Evolutionary conservation across 306 rosid genomes (phyloP).

Genomic region (Sindora glabra): DNA sequence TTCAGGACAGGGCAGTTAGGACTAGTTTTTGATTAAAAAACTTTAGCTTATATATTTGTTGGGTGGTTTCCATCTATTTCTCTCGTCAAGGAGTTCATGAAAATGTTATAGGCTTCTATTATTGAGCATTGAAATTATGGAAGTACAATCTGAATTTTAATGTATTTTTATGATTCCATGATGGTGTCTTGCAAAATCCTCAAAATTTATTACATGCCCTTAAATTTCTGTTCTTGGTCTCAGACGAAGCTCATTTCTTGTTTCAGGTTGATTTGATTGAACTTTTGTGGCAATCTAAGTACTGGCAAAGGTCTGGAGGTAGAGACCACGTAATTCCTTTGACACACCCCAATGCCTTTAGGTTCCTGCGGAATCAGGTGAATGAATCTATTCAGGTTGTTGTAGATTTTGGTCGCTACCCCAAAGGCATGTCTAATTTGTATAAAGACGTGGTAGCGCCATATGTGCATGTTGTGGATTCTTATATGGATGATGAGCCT

Average conservation of each 20-base stretch:
- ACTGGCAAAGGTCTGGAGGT: slow-evolving; percentile 80
- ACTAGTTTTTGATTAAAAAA: no score
- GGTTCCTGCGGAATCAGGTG: slow-evolving; percentile 71
- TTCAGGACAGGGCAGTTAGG: no score
- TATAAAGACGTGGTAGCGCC: slow-evolving; percentile 87
- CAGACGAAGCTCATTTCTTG: slow-evolving; percentile 16
- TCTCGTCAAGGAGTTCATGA: neutral
- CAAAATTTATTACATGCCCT: neutral
- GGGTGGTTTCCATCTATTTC: neutral
- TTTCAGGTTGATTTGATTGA: slow-evolving; percentile 73
- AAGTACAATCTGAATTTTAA: no score
- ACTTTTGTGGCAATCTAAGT: slow-evolving; percentile 50
- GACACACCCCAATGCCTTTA: slow-evolving; percentile 98
- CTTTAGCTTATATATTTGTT: neutral
- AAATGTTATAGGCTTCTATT: no score
- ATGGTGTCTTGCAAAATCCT: neutral
- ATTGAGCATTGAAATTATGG: no score
- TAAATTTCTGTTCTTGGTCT: no score
- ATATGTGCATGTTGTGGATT: slow-evolving; percentile 89
- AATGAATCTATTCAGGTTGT: slow-evolving; percentile 82
- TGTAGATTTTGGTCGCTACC: slow-evolving; percentile 93
- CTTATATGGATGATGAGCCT: slow-evolving; percentile 53
- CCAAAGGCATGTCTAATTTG: slow-evolving; percentile 70
- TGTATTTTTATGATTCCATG: neutral
- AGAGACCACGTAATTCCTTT: slow-evolving; percentile 86